Evolutionary conservation across 2,329 filamentous ascomycete genomes (phyloP).

Genomic region (Sporothrix brasiliensis): DNA sequence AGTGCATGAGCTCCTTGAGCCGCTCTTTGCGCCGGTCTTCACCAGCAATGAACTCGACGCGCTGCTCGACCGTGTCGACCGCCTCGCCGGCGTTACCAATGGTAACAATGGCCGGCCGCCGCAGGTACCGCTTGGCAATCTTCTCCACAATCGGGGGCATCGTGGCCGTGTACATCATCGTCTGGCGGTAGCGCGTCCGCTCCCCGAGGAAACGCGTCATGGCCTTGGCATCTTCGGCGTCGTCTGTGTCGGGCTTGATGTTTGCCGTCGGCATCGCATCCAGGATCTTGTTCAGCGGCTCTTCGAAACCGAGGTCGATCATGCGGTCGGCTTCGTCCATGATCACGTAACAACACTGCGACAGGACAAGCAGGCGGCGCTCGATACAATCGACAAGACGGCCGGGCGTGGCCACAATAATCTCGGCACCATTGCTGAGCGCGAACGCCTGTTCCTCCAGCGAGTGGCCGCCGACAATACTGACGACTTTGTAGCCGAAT

Average conservation of each 20-base stretch:
- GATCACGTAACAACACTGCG: conserved; percentile 97
- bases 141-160: conserved; percentile 93
- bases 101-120: conserved; percentile 87
- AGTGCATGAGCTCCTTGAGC: conserved; percentile 83
- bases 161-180: conserved; percentile 99
- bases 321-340: conserved; percentile 99
- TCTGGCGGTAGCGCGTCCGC: conserved; percentile 85
- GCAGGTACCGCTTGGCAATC: conserved; percentile 95
- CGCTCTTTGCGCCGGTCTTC: conserved; percentile 98
- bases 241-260: conserved; percentile 92
- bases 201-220: conserved; percentile 80
- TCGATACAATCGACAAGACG: conserved; percentile 97
- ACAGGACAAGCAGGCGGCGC: conserved; percentile 82
- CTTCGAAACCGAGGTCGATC: conserved; percentile 98
- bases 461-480: conserved; percentile 95
- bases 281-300: conserved; percentile 95
- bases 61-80: conserved; percentile 96
- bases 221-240: conserved; percentile 80
- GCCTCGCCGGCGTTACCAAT: conserved; percentile 95
- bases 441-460: conserved; percentile 92
- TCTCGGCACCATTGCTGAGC: conserved; percentile 89
- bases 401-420: conserved; percentile 97
- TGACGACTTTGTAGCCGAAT: conserved; percentile 91
- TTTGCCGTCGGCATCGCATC: conserved; percentile 90
- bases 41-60: conserved; percentile 85